Evolutionary conservation across 371 early-diverging fungal genomes (phyloP).

Genomic region (Catenaria anguillulae): DNA sequence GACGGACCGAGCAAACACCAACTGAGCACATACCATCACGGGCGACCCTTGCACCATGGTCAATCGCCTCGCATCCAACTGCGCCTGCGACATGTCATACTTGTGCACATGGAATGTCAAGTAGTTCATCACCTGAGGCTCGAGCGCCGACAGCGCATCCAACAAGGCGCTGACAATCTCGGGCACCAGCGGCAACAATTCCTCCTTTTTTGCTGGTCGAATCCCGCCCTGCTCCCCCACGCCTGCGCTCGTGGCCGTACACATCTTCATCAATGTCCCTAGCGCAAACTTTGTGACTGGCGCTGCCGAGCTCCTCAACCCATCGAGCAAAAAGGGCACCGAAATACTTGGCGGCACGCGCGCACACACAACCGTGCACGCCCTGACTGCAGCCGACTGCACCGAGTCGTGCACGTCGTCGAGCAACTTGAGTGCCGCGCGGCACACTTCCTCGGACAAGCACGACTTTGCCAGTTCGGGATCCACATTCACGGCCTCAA

Average conservation of each 20-base stretch:
- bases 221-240: constrained; percentile 8
- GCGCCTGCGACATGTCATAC: background rate
- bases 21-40: too few species aligned
- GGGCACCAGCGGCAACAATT: constrained; percentile 57
- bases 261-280: constrained; percentile 61
- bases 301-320: constrained; percentile 67
- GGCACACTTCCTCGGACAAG: background rate
- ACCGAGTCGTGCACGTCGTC: constrained; percentile 79
- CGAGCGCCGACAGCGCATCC: constrained; percentile 61
- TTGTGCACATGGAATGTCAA: constrained; percentile 40
- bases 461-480: background rate
- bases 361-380: constrained; percentile 45
- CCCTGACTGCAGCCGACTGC: constrained; percentile 69
- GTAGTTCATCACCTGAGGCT: constrained; percentile 65
- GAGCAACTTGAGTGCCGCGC: constrained; percentile 46
- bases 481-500: background rate
- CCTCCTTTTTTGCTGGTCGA: constrained; percentile 5
- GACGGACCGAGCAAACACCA: too few species aligned
- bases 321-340: constrained; percentile 72
- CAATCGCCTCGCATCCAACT: background rate
- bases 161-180: constrained; percentile 55
- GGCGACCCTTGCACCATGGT: background rate
- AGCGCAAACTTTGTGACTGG: constrained; percentile 75
- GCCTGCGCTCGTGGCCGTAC: constrained; percentile 33
- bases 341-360: constrained; percentile 47